These are phyloP conservation scores for Poteriospumella lacustris DNA, from an alignment of 108 stramenopile genomes.

Conservation along the genomic window DNA sequence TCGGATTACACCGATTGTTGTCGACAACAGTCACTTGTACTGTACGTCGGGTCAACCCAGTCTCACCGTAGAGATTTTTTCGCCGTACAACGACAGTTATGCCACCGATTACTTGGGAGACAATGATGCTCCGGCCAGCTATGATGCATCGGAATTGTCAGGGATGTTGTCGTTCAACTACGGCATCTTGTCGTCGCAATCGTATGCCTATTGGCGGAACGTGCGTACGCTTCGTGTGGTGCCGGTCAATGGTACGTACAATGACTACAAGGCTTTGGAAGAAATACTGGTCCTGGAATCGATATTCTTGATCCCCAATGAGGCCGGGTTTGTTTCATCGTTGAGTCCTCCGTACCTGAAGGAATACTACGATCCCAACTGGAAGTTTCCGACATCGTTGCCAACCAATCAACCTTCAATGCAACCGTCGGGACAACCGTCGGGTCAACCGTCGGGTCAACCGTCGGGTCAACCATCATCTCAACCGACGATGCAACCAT, in stretches of 20 bases:
- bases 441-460: neutral
- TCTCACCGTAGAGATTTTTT: neutral
- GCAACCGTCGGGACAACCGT: neutral
- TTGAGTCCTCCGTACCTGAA: neutral
- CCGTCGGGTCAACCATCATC: neutral
- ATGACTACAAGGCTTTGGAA: neutral
- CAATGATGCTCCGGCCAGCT: neutral
- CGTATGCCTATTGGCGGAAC: neutral
- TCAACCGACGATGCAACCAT: neutral
- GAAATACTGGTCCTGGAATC: neutral
- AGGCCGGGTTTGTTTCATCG: neutral
- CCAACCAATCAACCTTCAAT: neutral
- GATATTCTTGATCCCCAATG: neutral
- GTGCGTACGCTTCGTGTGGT: neutral
- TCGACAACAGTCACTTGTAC: neutral
- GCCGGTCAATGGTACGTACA: neutral
- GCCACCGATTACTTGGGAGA: neutral
- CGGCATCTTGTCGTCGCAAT: neutral
- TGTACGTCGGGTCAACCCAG: neutral
- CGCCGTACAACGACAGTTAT: neutral
- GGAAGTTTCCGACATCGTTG: constrained; percentile 2
- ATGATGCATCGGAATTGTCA: neutral
- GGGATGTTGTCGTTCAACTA: neutral
- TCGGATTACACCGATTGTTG: neutral
- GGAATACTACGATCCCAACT: neutral